These are phyloP conservation scores for Hansfordia pulvinata DNA, from an alignment of 2,329 filamentous ascomycete species.

Conservation along the genomic window DNA sequence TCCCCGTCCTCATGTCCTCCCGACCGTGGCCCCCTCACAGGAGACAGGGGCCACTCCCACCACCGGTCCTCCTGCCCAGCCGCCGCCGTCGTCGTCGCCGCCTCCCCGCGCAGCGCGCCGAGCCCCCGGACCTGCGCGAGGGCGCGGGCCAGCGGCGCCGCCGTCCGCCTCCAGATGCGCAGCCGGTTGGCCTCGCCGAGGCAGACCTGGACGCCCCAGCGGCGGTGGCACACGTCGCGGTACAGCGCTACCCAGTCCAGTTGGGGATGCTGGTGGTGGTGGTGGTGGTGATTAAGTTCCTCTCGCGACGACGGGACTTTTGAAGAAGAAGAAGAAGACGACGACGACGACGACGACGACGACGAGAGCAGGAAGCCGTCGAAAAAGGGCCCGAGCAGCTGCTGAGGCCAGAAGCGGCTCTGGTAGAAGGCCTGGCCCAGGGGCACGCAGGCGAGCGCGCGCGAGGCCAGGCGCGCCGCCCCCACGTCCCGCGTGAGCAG, in stretches of 20 bases:
- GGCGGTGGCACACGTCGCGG: slow-evolving; percentile 5
- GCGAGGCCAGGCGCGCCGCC: slow-evolving; percentile 9
- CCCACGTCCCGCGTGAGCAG: slow-evolving; percentile 6
- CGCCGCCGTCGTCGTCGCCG: no score
- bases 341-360: no score
- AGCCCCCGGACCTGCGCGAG: slow-evolving; percentile 6
- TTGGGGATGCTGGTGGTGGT: slow-evolving; percentile 4
- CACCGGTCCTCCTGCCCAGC: no score
- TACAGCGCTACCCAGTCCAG: slow-evolving; percentile 11
- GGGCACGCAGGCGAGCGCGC: slow-evolving; percentile 7
- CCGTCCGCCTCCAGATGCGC: slow-evolving; percentile 11
- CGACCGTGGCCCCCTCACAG: neutral
- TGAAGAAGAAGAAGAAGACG: no score
- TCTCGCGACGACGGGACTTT: no score
- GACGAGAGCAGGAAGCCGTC: slow-evolving; percentile 9
- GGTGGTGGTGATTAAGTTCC: no score
- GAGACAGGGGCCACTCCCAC: slow-evolving; percentile 2
- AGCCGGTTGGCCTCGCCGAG: slow-evolving; percentile 11
- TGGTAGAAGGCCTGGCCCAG: slow-evolving; percentile 11
- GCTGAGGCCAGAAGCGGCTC: slow-evolving; percentile 11
- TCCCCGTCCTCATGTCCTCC: slow-evolving; percentile 1
- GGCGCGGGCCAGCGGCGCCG: slow-evolving; percentile 7
- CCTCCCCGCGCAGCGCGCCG: slow-evolving; percentile 6
- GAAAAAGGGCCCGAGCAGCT: slow-evolving; percentile 10
- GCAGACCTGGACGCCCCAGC: slow-evolving; percentile 6